Evolutionary conservation across 108 stramenopile genomes (phyloP), one percentile per base, ranked within the genome.

Genomic region (Nannochloropsis gaditana): DNA sequence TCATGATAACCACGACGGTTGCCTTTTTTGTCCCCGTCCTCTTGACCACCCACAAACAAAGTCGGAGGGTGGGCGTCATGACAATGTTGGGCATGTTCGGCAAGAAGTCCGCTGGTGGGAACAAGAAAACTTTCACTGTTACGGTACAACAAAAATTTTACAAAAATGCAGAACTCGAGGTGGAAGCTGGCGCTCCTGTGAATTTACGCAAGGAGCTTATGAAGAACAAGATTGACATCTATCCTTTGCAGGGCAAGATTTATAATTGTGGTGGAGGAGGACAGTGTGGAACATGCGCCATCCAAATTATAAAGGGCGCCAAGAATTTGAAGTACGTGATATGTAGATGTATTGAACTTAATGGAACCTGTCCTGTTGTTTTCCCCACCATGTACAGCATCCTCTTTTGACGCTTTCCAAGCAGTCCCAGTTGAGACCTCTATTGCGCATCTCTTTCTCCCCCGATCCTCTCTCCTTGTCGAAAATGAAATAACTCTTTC

Each of bases 281-380:
- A 42, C 81, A 80, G 41, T 88, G 88, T 44, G 88, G 88, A 11
- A 88, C 88, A 17, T 88, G 88, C 84, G 84, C 88, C 82, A 84
- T 88, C 9, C 43, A 88, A 21, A 84, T 88, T 5, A 73, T 73
- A 15, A 73, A n/a, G 15, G 59, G 59, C n/a, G 59, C 59, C 59
- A 73, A 73, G 59, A 73, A 73, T 73, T n/a, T 73, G 15, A 73
- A 73, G 59, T 73, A 73, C 15, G 59, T 73, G 19, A n/a, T 73
- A n/a, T n/a, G 59, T 73, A 73, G 59, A 2, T 31, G 0, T 31
- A 31, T 31, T 31, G 31, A 31, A 31, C 31, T 31, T 31, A 31
- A 31, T 31, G 31, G 31, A 31, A 31, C 31, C 31, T 31, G 31
- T 31, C 31, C 31, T 31, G 31, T 31, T 31, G 31, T 31, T 31